These are phyloP conservation scores for Rugosomyces carneus DNA, from an alignment of 1,284 basidiomycete species.

Conservation along the genomic window DNA sequence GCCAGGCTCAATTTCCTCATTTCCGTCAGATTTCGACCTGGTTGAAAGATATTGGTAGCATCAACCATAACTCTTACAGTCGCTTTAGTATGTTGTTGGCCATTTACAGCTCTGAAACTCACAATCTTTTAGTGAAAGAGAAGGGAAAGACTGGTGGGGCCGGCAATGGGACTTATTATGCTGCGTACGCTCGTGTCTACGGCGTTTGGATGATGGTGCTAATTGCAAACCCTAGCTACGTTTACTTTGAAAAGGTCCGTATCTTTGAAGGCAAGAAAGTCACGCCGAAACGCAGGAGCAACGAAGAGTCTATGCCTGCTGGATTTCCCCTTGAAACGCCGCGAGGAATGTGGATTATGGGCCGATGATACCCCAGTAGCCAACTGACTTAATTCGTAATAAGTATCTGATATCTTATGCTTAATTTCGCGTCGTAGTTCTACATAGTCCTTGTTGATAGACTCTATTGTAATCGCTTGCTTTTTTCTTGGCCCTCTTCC, in stretches of 20 bases:
- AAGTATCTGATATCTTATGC: too few relatives aligned
- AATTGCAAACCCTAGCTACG: conserved; percentile 26
- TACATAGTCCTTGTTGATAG: not conserved
- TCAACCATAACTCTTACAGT: conserved; percentile 41
- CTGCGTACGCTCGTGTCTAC: conserved; percentile 31
- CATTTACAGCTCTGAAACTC: not conserved
- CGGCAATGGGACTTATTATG: conserved; percentile 37
- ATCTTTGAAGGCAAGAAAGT: conserved; percentile 45
- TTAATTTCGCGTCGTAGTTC: too few relatives aligned
- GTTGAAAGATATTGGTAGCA: conserved; percentile 39
- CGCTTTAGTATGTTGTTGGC: conserved; percentile 37
- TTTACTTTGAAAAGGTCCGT: conserved; percentile 45
- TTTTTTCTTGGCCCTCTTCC: conserved; percentile 46
- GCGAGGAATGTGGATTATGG: conserved; percentile 24
- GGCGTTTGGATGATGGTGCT: not conserved
- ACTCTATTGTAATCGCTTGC: conserved; percentile 2
- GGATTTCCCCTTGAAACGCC: conserved; percentile 29
- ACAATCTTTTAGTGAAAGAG: conserved; percentile 30
- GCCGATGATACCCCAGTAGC: too few relatives aligned
- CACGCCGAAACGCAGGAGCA: conserved; percentile 31
- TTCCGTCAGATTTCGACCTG: conserved; percentile 32
- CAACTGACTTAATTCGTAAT: too few relatives aligned
- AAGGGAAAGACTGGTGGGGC: conserved; percentile 35
- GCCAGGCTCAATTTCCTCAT: conserved; percentile 13
- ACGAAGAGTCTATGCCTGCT: conserved; percentile 25